Conservation (phyloP, 768 basidiomycete genomes). For the Leccinum sublutescens region DNA sequence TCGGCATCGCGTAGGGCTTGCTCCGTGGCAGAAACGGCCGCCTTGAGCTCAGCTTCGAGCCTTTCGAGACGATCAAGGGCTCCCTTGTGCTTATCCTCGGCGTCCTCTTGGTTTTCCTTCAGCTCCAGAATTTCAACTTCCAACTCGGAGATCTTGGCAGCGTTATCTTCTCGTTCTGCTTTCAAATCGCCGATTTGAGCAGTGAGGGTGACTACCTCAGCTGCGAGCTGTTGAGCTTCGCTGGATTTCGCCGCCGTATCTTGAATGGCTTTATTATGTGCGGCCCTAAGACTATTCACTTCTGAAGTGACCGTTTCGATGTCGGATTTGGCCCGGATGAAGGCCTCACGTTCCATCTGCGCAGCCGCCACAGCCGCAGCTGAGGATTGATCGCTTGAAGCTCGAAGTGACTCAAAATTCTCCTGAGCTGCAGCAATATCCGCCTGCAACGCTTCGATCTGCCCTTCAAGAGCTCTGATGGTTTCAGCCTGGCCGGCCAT, state of each 20-base stretch:
- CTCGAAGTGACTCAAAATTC: conserved; percentile 49
- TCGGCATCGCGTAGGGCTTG: conserved; percentile 44
- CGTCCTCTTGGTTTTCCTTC: conserved; percentile 64
- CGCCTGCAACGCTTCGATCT: conserved; percentile 49
- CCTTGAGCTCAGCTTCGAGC: conserved; percentile 54
- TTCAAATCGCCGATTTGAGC: conserved; percentile 53
- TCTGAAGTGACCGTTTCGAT: conserved; percentile 56
- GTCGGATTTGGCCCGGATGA: conserved; percentile 62
- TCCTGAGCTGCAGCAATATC: conserved; percentile 51
- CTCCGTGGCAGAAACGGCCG: conserved; percentile 47
- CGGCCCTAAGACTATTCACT: conserved; percentile 46
- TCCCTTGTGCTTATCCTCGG: conserved; percentile 52
- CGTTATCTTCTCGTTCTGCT: conserved; percentile 66
- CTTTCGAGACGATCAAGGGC: conserved; percentile 44
- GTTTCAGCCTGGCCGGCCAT: conserved; percentile 42
- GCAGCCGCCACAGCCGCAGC: conserved; percentile 49
- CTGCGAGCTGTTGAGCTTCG: conserved; percentile 46
- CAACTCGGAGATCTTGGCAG: conserved; percentile 71
- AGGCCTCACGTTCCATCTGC: conserved; percentile 60
- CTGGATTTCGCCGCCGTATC: conserved; percentile 45
- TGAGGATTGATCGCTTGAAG: conserved; percentile 43
- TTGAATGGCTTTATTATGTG: conserved; percentile 48
- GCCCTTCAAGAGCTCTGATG: conserved; percentile 47
- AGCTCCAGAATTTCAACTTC: conserved; percentile 80
- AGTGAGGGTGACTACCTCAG: conserved; percentile 43